These are phyloP conservation scores for Pichia cactophila DNA, from an alignment of 1,139 yeast genomes.

Conservation along the genomic window DNA sequence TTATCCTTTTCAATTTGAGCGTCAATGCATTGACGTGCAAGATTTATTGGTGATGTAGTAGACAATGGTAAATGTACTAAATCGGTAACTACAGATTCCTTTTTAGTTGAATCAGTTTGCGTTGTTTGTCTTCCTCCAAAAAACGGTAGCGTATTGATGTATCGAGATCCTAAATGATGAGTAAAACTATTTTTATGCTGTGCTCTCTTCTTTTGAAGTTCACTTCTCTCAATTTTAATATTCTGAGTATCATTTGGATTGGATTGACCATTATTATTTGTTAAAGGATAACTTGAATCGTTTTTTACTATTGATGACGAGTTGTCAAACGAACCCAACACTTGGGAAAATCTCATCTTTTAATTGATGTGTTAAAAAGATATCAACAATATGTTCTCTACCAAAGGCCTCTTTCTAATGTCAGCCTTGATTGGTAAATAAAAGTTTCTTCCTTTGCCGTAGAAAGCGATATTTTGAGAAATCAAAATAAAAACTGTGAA, in stretches of 20 bases:
- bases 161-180: constrained; percentile 6
- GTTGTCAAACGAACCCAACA: constrained; percentile 16
- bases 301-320: background rate
- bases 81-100: constrained; percentile 8
- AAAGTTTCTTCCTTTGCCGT: background rate
- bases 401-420: background rate
- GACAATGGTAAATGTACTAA: constrained; percentile 22
- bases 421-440: background rate
- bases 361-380: background rate
- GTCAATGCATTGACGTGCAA: constrained; percentile 26
- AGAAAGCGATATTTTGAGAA: background rate
- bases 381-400: background rate
- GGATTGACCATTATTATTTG: constrained; percentile 2
- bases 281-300: background rate
- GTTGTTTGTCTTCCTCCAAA: constrained; percentile 6
- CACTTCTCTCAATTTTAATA: constrained; percentile 18
- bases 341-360: constrained; percentile 24
- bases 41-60: constrained; percentile 24
- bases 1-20: constrained; percentile 27
- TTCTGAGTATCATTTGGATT: constrained; percentile 7
- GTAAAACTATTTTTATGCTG: constrained; percentile 11
- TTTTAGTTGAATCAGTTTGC: constrained; percentile 3
- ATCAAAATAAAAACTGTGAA: no score
- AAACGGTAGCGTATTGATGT: constrained; percentile 7
- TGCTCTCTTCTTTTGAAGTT: constrained; percentile 24